Conservation (phyloP, 192 early-diverging fungal species). For the Geranomyces michiganensis region DNA sequence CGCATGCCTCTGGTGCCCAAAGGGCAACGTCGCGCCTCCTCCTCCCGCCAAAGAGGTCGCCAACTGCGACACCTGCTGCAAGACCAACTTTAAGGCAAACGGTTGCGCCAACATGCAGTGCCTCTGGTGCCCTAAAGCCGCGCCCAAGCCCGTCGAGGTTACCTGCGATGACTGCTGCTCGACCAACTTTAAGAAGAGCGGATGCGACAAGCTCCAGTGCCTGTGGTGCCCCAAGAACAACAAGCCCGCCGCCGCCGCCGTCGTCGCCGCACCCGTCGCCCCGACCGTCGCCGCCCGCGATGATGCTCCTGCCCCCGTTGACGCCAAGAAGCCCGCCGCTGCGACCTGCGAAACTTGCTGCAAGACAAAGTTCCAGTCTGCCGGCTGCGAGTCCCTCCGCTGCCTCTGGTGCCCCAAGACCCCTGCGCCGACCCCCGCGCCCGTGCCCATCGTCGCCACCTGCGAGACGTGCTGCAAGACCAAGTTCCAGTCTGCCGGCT, state of each 20-base stretch:
- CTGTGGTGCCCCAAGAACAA: slow-evolving; percentile 10
- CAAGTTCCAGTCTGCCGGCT: background rate
- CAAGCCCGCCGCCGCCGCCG: background rate
- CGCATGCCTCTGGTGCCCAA: slow-evolving; percentile 8
- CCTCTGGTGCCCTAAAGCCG: slow-evolving; percentile 4
- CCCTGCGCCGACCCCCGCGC: background rate
- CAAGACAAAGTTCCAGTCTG: background rate
- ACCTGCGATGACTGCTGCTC: slow-evolving; percentile 6
- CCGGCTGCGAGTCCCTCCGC: background rate
- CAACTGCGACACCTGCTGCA: slow-evolving; percentile 1
- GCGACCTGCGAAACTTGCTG: slow-evolving; percentile 6
- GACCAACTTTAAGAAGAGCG: background rate
- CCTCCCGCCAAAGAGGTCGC: background rate
- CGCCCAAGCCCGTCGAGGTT: background rate
- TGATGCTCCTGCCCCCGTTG: slow-evolving; percentile 1
- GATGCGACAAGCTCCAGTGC: slow-evolving; percentile 4
- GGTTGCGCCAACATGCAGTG: background rate
- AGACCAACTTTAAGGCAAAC: background rate
- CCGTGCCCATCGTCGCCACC: background rate
- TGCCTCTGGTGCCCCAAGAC: slow-evolving; percentile 13
- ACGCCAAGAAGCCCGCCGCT: background rate
- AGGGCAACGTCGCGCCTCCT: background rate
- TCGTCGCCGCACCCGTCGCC: background rate
- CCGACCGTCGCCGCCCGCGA: no score
- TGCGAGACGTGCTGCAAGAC: slow-evolving; percentile 11